Conservation (phyloP, 768 basidiomycete genomes). For the Boletus rex-veris region DNA sequence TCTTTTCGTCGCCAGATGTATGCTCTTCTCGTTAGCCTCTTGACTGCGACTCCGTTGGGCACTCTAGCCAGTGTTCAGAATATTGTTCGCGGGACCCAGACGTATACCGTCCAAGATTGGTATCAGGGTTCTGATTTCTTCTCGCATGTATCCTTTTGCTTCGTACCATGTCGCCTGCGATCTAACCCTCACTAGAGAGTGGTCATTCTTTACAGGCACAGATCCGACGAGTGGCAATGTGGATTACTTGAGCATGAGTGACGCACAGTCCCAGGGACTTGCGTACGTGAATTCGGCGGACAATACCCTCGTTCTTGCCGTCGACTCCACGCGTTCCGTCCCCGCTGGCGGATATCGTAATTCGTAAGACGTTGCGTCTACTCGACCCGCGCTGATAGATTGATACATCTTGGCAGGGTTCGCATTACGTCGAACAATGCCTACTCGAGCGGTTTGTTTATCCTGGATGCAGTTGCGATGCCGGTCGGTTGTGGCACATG, state of each 20-base stretch:
- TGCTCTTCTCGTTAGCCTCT: slow-evolving; percentile 20
- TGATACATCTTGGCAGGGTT: slow-evolving; percentile 39
- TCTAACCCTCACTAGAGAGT: slow-evolving; percentile 41
- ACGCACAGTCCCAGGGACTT: slow-evolving; percentile 50
- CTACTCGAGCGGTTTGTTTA: slow-evolving; percentile 64
- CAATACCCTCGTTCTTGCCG: slow-evolving; percentile 53
- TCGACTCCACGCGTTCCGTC: slow-evolving; percentile 52
- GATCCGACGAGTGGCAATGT: slow-evolving; percentile 77
- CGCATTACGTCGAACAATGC: slow-evolving; percentile 60
- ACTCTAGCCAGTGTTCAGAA: slow-evolving; percentile 28
- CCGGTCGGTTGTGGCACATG: slow-evolving; percentile 63
- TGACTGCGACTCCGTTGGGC: slow-evolving; percentile 28
- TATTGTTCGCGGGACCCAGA: slow-evolving; percentile 3
- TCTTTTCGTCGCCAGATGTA: slow-evolving; percentile 16
- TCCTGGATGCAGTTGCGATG: slow-evolving; percentile 66
- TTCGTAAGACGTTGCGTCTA: slow-evolving; percentile 35
- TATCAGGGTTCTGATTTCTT: slow-evolving; percentile 52
- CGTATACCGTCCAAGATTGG: slow-evolving; percentile 34
- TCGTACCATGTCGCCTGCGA: neutral
- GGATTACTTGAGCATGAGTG: slow-evolving; percentile 45
- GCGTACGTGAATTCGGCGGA: slow-evolving; percentile 51
- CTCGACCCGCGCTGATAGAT: neutral
- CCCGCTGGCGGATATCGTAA: slow-evolving; percentile 49
- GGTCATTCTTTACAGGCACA: slow-evolving; percentile 53
- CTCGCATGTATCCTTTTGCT: slow-evolving; percentile 37